Evolutionary conservation across 768 basidiomycete genomes (phyloP), one percentile per base, ranked within the genome.

Genomic region (Gyrodon lividus): DNA sequence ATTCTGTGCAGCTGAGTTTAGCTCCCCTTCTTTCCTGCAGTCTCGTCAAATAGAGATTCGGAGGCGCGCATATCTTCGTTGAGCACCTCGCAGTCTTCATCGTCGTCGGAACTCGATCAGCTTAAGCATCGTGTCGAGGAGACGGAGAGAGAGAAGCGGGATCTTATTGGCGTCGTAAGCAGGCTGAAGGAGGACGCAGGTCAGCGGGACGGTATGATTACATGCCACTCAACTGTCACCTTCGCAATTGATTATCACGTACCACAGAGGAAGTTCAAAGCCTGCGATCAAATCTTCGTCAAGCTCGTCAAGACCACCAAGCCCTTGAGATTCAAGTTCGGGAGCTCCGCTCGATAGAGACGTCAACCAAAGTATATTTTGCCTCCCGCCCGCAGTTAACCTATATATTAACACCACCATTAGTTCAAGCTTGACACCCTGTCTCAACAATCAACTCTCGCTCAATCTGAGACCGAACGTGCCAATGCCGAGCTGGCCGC

Each of bases 371-470:
- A 72, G 88, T 89, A 59, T 12, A 70, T 59, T 24, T 26, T 42
- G n/a, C 24, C 6, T 33, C 19, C 12, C 16, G 5, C 43, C n/a
- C 23, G 16, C 3, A 4, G 14, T 9, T n/a, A 3, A 20, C 37
- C 7, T n/a, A 16, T 44, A 28, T 22, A 14, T 31, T 46, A 12
- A 33, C 24, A 54, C 17, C 60, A 35, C 17, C 35, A 23, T 43
- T 35, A 95, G 88, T 96, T 94, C 77, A 92, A 90, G 70, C 68
- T 94, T 52, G 87, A 94, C 51, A 84, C 91, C 2, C 77, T 91
- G 13, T 76, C 84, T 5, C 91, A 94, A 70, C 91, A 95, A 69
- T 74, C 95, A 6, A 70, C 86, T 53, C 81, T 93, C 4, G 77
- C 90, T 4, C 83, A 87, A 67, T 75, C 81, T 0, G 93, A 97